phyloP scores from a whole-genome alignment of 176 grass and related monocot species.

The Guadua angustifolia region DNA sequence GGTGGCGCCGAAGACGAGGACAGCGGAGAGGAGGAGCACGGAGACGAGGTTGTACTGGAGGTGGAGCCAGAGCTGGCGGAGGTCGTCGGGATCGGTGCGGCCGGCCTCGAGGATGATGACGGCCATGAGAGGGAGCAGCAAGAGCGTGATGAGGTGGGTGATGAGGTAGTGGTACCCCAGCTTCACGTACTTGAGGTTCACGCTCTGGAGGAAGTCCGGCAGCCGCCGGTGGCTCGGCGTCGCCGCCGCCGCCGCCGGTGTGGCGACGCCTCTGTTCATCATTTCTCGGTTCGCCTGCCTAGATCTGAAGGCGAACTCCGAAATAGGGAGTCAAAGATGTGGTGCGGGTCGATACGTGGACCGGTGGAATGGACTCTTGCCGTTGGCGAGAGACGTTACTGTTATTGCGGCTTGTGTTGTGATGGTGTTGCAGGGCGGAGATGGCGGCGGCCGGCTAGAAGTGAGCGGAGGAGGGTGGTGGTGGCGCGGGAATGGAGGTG shows the following conservation, averaged over 20 bases:
- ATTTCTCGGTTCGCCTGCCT: neutral
- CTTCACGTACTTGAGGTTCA: constrained; percentile 99
- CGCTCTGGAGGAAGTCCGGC: constrained; percentile 98
- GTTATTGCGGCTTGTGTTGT: neutral
- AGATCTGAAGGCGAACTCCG: constrained; percentile 48
- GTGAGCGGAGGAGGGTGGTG: neutral
- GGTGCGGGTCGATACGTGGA: constrained; percentile 37
- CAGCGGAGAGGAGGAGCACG: constrained; percentile 75
- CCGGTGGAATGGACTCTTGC: constrained; percentile 13
- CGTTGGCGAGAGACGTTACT: constrained; percentile 15
- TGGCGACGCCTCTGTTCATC: constrained; percentile 48
- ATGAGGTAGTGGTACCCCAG: constrained; percentile 96
- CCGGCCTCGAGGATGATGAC: constrained; percentile 85
- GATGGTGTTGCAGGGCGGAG: neutral
- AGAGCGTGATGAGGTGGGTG: constrained; percentile 80
- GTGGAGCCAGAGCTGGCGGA: constrained; percentile 84
- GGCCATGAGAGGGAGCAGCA: constrained; percentile 80
- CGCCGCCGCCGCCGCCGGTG: constrained; percentile 12
- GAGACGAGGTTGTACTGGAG: constrained; percentile 93
- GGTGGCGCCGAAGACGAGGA: constrained; percentile 87
- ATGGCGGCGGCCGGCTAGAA: neutral
- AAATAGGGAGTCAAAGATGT: constrained; percentile 39
- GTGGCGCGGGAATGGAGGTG: neutral
- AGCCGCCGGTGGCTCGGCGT: constrained; percentile 62
- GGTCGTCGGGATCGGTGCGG: constrained; percentile 76